Evolutionary conservation across 2,329 filamentous ascomycete species (phyloP), one percentile per base, ranked within the genome.

Genomic region (Hypoxylon sp.): DNA sequence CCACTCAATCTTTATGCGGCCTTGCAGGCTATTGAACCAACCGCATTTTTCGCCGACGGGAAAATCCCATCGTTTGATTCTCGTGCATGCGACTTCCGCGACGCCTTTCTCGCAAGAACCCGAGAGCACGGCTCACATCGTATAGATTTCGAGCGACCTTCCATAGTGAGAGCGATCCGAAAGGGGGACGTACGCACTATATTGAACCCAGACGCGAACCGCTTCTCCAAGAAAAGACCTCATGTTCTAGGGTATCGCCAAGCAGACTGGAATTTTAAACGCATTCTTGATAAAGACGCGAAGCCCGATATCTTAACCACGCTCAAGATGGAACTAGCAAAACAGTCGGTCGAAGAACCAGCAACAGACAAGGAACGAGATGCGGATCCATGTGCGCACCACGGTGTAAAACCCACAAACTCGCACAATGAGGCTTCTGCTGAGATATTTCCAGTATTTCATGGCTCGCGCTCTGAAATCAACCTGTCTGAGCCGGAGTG

Each of bases 181-280:
- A 32, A n/a, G 3, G 10, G 14, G 11, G 57, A 51, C 6, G 23
- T 38, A 14, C 46, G 30, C 17, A 9, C 36, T 4, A 43, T 21
- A 32, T 21, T 60, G 6, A 41, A 59, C 21, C 21, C 28, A 13
- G 49, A 61, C 0, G 3, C n/a, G 2, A 79, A 78, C 36, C 32
- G n/a, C 2, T 73, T 76, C 32, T 82, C 80, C 73, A 78, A 73
- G 25, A 69, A 63, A 0, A 80, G 79, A 57, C 78, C 81, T 0
- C 63, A 72, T n/a, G 58, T 82, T 4, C 28, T 74, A 5, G 25
- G 76, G 0, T 80, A 75, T 46, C 73, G 72, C 3, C 70, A 74
- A 6, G 77, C 78, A 5, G 70, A 75, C 5, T 83, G 80, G 80
- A 70, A 79, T 28, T 38, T 73, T 6, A 76, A 80, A 6, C 73